phyloP scores from a whole-genome alignment of 2,329 filamentous ascomycete species.

The Cladosporium sp. region DNA sequence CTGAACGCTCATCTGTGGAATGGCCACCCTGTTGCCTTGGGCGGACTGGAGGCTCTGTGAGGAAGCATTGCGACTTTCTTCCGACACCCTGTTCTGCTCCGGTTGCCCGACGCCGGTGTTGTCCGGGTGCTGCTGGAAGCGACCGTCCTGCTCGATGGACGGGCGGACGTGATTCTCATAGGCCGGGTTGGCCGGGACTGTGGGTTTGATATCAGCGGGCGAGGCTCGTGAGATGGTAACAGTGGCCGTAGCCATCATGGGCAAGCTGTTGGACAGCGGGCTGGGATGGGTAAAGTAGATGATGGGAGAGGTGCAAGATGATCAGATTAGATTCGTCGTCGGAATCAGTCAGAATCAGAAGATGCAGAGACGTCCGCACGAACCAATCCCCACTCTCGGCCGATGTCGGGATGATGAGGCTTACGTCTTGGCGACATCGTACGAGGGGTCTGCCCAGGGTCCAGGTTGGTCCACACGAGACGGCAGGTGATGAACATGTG shows the following conservation, averaged over 20 bases:
- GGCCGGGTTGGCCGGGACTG: conserved; percentile 10
- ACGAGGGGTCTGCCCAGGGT: conserved; percentile 2
- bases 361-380: conserved; percentile 3
- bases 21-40: conserved; percentile 7
- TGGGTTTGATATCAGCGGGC: conserved; percentile 14
- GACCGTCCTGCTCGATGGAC: background rate
- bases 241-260: conserved; percentile 17
- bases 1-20: conserved; percentile 6
- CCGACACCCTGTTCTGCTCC: conserved; percentile 7
- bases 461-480: too few relatives aligned
- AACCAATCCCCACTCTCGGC: conserved; percentile 4
- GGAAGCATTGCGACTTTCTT: background rate
- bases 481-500: too few relatives aligned
- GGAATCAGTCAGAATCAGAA: conserved; percentile 3
- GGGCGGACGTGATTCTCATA: conserved; percentile 3
- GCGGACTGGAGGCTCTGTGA: background rate
- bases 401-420: conserved; percentile 9
- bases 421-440: conserved; percentile 9
- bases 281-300: conserved; percentile 14
- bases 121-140: background rate
- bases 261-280: conserved; percentile 8
- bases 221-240: conserved; percentile 4
- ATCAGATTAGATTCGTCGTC: conserved; percentile 25
- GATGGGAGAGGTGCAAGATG: conserved; percentile 20
- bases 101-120: conserved; percentile 5